A percentile compares a stretch with the other conserved stretches of the same genome.
These are phyloP conservation scores for Penicillium sp. DNA, from an alignment of 2,329 filamentous ascomycete species.

Conservation along the genomic window DNA sequence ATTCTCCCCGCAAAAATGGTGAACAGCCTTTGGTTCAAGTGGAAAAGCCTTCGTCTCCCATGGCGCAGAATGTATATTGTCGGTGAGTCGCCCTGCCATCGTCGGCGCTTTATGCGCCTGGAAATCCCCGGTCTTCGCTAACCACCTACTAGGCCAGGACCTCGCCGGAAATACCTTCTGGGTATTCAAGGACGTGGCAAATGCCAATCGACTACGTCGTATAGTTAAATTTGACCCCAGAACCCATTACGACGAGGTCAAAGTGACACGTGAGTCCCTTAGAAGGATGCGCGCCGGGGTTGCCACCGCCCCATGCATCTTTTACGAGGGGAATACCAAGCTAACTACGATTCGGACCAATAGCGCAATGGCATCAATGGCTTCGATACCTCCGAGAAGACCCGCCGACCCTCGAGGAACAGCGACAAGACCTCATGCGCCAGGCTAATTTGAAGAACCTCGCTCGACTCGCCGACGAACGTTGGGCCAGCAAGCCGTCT, in stretches of 20 bases:
- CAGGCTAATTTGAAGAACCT: constrained; percentile 60
- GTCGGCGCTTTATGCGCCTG: not conserved
- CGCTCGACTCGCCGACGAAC: constrained; percentile 58
- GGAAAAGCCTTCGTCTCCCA: constrained; percentile 61
- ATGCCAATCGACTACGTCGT: constrained; percentile 54
- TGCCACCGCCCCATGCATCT: not conserved
- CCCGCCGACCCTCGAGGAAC: constrained; percentile 58
- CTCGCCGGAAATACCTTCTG: constrained; percentile 65
- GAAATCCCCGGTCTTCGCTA: constrained; percentile 3
- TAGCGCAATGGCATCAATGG: constrained; percentile 69
- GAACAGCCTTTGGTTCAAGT: constrained; percentile 58
- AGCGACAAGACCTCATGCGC: constrained; percentile 56
- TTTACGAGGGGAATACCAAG: not conserved
- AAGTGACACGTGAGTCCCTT: constrained; percentile 54
- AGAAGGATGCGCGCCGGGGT: not conserved
- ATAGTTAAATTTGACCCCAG: constrained; percentile 57
- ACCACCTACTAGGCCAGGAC: constrained; percentile 52
- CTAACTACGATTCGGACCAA: constrained; percentile 15
- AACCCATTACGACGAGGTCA: constrained; percentile 58
- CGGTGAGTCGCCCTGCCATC: constrained; percentile 40
- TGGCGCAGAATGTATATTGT: constrained; percentile 62
- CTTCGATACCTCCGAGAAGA: constrained; percentile 59
- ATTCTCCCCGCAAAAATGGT: constrained; percentile 34
- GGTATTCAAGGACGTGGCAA: constrained; percentile 62
- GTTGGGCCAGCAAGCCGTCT: constrained; percentile 60